phyloP scores from a whole-genome alignment of 805 yeast genomes.

The Sugiyamaella smithiae region DNA sequence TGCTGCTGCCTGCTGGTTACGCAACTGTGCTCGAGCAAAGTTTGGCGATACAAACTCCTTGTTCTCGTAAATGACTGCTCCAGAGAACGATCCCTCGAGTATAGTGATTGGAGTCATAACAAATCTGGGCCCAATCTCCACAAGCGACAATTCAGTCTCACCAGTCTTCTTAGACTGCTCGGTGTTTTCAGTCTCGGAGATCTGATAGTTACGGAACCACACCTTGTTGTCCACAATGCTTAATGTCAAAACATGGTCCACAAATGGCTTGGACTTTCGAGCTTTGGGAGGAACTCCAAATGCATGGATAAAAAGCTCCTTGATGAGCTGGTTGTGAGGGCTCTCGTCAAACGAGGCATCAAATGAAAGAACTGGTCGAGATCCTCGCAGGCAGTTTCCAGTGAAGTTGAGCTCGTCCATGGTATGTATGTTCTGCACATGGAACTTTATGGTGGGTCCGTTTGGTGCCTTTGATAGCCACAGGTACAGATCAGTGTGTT shows the following conservation, averaged over 20 bases:
- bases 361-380: conserved; percentile 89
- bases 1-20: conserved; percentile 72
- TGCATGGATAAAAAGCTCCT: conserved; percentile 75
- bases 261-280: conserved; percentile 88
- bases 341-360: conserved; percentile 71
- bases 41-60: conserved; percentile 96
- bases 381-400: conserved; percentile 93
- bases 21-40: conserved; percentile 84
- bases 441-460: conserved; percentile 95
- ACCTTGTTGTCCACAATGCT: conserved; percentile 88
- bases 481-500: conserved; percentile 89
- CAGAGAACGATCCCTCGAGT: conserved; percentile 95
- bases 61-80: conserved; percentile 96
- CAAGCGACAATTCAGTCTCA: conserved; percentile 65
- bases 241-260: conserved; percentile 93
- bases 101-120: conserved; percentile 89
- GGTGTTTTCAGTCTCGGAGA: conserved; percentile 56
- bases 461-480: conserved; percentile 97
- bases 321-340: conserved; percentile 70
- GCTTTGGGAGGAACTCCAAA: conserved; percentile 96
- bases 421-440: conserved; percentile 91
- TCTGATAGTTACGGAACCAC: conserved; percentile 95
- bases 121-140: conserved; percentile 96
- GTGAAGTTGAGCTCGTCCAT: conserved; percentile 94
- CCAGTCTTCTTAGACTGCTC: conserved; percentile 34